phyloP scores from a whole-genome alignment of 495 filamentous ascomycete species.

The Pyronema omphalodes region DNA sequence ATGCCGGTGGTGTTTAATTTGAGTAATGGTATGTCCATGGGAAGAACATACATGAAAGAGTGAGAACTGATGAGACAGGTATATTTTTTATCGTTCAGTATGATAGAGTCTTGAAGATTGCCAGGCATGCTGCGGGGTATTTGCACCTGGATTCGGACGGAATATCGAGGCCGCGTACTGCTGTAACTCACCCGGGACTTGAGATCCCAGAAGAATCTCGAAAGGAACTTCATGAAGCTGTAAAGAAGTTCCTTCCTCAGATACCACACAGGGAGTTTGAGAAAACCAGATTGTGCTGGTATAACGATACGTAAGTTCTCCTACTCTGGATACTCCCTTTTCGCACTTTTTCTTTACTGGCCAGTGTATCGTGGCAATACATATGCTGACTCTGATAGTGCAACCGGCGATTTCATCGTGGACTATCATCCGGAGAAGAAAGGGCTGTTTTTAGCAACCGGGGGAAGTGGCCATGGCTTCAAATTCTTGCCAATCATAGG shows the following conservation, averaged over 20 bases:
- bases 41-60: not conserved
- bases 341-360: not conserved
- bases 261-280: not conserved
- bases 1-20: slow-evolving; percentile 69
- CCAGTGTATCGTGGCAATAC: no score
- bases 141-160: slow-evolving; percentile 41
- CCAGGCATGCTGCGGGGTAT: slow-evolving; percentile 69
- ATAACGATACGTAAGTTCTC: slow-evolving; percentile 27
- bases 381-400: slow-evolving; percentile 38
- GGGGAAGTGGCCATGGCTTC: slow-evolving; percentile 72
- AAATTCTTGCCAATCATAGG: slow-evolving; percentile 82
- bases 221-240: slow-evolving; percentile 20
- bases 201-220: slow-evolving; percentile 42
- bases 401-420: slow-evolving; percentile 63
- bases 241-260: not conserved
- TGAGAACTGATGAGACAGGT: not conserved
- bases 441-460: slow-evolving; percentile 62
- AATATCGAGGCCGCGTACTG: slow-evolving; percentile 33
- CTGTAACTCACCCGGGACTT: slow-evolving; percentile 27
- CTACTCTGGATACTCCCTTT: not conserved
- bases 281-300: slow-evolving; percentile 74
- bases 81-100: not conserved
- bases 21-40: slow-evolving; percentile 42
- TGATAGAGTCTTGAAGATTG: slow-evolving; percentile 56
- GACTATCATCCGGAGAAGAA: slow-evolving; percentile 50